Evolutionary conservation across 306 rosid genomes (phyloP).

Genomic region (Casuarina equisetifolia): DNA sequence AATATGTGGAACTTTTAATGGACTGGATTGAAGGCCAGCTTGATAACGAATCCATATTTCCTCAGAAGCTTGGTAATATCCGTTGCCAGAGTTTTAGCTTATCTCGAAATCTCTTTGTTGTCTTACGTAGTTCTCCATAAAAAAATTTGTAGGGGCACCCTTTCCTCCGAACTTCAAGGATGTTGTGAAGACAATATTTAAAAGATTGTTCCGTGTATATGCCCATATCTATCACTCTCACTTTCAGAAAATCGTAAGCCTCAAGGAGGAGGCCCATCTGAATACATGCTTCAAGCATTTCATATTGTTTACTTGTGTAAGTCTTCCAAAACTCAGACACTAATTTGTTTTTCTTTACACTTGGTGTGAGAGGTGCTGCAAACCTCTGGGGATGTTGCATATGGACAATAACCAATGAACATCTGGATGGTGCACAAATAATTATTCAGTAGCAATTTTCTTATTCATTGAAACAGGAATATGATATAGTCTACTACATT

Average conservation of each 20-base stretch:
- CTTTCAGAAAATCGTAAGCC: slow-evolving; percentile 98
- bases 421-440: not conserved
- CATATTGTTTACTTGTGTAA: slow-evolving; percentile 95
- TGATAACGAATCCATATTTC: slow-evolving; percentile 97
- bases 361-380: slow-evolving; percentile 5
- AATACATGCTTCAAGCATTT: slow-evolving; percentile 99
- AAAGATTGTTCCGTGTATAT: slow-evolving; percentile 94
- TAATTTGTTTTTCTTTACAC: not conserved
- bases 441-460: too few species aligned
- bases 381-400: slow-evolving; percentile 1
- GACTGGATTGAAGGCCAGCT: slow-evolving; percentile 99
- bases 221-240: slow-evolving; percentile 99
- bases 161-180: slow-evolving; percentile 92
- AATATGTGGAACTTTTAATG: slow-evolving; percentile 97
- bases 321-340: slow-evolving; percentile 24
- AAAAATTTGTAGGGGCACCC: slow-evolving; percentile 68
- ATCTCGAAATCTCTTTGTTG: not conserved
- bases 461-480: not conserved
- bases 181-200: slow-evolving; percentile 96
- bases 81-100: not conserved
- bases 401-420: not conserved
- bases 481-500: not conserved
- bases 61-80: slow-evolving; percentile 87
- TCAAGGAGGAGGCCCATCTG: slow-evolving; percentile 98
- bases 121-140: slow-evolving; percentile 11